Base-by-base conservation (phyloP, 495 filamentous ascomycete genomes). In the Geopyxis carbonaria region DNA sequence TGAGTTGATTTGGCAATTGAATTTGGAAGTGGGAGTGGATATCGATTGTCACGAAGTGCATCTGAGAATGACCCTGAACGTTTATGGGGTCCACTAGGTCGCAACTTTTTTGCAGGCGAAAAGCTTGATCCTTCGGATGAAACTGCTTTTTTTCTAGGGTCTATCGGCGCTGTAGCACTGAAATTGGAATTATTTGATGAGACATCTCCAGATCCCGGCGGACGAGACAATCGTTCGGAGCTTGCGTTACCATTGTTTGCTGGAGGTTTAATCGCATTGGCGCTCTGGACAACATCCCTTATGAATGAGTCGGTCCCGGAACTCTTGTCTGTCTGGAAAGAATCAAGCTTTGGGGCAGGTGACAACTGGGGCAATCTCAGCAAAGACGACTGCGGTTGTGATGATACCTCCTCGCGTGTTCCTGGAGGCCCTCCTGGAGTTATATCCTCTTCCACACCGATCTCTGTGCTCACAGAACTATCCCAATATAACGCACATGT, bases 401-500 rank as follows among this genome's bases (percentile, higher is more conserved):
- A 34, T 40, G 38, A 11, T 25, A 5, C 27, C 13, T 47, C 47
- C 31, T 35, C 39, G 27, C 53, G 45, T 20, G 29, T 34, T 11
- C 53, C 53, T 29, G 53, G 53, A 8, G 34, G 24, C 16, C 75
- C 80, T 29, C 87, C 87, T 10, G 87, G 81, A 2, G 67, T 47
- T 41, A 93, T 85, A 18, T 78, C 71, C 31, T 70, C 64, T 38
- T 87, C 75, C 46, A 64, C 61, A 31, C 63, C 57, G 39, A 54
- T 45, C 15, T 70, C 65, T 3, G 61, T 53, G 41, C 71, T 60
- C 18, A 44, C 40, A 0, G 70, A 61, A 1, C 66, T 68, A 47
- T 92, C 80, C 87, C 87, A 95, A 52, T 84, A 93, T 20, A 80
- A 60, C 1, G 78, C 73, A 50, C 85, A 94, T 11, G 84, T 80